Evolutionary conservation across 495 filamentous ascomycete species (phyloP), one percentile per base, ranked within the genome.

Genomic region (Penicillium angulare): DNA sequence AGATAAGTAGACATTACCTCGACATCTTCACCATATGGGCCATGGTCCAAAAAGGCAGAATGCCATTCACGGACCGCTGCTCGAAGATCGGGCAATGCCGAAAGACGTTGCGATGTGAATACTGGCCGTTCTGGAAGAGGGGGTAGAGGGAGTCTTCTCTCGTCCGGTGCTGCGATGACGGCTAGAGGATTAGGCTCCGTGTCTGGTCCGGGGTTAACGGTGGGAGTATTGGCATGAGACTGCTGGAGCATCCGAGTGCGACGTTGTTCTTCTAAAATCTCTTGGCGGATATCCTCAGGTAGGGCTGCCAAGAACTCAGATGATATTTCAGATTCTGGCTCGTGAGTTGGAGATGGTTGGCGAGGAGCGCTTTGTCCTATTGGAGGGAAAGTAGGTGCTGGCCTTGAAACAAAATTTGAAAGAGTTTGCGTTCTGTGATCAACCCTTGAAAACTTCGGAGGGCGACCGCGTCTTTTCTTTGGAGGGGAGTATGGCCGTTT

Each of bases 1-100:
- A 96, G 58, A 67, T 95, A 95, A 52, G 63, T 73, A 34, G 71
- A 80, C 32, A 96, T 69, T 7, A 87, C 80, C 13, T 77, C 76
- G n/a, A 90, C 86, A 65, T 97, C 91, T 48, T 86, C 85, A 0
- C 54, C 61, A 60, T 91, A 89, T 35, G 91, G 91, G 0, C 86
- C 88, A 7, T 88, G 85, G 8, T 75, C 73, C 13, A 54, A 57
- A 55, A 90, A 90, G 26, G 82, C 82, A 3, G 70, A 59, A 49
- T 84, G 70, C 91, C 91, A 96, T 17, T 77, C 76, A 32, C 56
- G 70, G 2, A 95, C 74, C 31, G 84, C 81, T 20, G 75, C 69
- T 26, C 86, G 67, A 16, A 90, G 65, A 39, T 90, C 83, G 1
- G 74, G 62, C 7, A 85, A 49, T 4, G 41, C 54, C 0, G 71